phyloP scores from a whole-genome alignment of 164 flowering plant species.

The Nymphaea colorata region DNA sequence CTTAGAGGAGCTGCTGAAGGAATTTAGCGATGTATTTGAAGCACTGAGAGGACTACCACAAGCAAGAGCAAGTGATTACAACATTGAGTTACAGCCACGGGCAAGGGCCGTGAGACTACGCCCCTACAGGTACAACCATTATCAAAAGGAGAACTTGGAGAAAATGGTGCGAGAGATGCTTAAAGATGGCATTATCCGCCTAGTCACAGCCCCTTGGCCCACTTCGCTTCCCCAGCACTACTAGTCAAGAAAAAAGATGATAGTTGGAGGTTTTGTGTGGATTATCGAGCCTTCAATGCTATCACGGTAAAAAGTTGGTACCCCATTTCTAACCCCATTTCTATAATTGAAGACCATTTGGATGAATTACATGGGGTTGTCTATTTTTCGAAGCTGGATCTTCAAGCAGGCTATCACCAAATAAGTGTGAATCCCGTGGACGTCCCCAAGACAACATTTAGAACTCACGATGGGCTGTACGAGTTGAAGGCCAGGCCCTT shows the following conservation, averaged over 20 bases:
- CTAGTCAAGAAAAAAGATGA: background rate
- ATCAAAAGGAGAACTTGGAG: conserved; percentile 1
- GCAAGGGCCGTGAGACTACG: background rate
- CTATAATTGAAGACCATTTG: background rate
- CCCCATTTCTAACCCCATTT: background rate
- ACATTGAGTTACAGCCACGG: background rate
- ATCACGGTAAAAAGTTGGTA: background rate
- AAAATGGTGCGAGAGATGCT: conserved; percentile 1
- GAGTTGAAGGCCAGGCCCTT: background rate
- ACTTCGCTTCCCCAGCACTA: background rate
- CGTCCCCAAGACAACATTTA: background rate
- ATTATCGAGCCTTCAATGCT: background rate
- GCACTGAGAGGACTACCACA: background rate
- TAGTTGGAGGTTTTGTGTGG: background rate
- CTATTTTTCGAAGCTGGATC: too few relatives aligned
- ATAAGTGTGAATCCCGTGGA: background rate
- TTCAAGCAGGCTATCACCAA: background rate
- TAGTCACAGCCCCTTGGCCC: conserved; percentile 1
- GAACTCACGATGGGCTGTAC: background rate
- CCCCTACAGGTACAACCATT: conserved; percentile 1
- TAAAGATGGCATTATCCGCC: background rate
- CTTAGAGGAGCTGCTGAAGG: background rate
- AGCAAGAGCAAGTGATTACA: background rate
- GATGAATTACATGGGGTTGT: background rate
- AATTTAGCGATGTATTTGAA: background rate